Evolutionary conservation across 2,329 filamentous ascomycete species (phyloP).

Genomic region (Macrophomina phaseolina): DNA sequence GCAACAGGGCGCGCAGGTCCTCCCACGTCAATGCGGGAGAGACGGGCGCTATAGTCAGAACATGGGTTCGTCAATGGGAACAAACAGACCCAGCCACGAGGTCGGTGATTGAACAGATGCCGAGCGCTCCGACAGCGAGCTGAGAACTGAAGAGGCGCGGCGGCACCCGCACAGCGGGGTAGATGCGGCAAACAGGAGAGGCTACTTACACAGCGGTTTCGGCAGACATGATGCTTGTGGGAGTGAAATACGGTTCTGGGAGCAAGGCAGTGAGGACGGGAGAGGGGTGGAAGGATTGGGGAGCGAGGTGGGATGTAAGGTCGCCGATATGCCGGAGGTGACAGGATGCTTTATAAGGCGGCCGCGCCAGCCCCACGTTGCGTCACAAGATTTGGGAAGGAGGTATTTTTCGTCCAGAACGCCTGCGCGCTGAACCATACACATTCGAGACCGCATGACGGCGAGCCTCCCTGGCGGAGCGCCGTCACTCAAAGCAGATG

Average conservation of each 20-base stretch:
- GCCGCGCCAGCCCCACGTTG: constrained; percentile 25
- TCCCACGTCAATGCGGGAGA: constrained; percentile 32
- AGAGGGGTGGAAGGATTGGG: constrained; percentile 17
- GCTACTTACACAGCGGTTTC: constrained; percentile 38
- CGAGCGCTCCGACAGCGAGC: constrained; percentile 23
- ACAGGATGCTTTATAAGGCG: constrained; percentile 28
- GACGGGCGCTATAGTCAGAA: constrained; percentile 31
- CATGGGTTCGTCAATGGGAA: constrained; percentile 26
- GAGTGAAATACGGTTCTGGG: constrained; percentile 10
- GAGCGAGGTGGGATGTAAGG: constrained; percentile 30
- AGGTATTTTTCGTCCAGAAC: constrained; percentile 26
- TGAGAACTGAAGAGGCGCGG: constrained; percentile 20
- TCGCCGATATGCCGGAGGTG: constrained; percentile 29
- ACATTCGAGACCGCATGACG: not conserved
- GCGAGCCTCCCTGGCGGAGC: constrained; percentile 4
- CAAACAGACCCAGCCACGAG: not conserved
- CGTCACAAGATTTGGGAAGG: constrained; percentile 26
- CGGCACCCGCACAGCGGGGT: constrained; percentile 28
- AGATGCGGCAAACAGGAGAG: constrained; percentile 13
- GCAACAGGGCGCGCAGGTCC: constrained; percentile 29
- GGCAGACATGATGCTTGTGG: constrained; percentile 35
- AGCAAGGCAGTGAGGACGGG: constrained; percentile 10
- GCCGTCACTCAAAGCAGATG: not conserved
- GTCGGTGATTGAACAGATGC: constrained; percentile 21
- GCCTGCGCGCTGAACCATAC: constrained; percentile 18